Conservation (phyloP, 306 rosid genomes). For the Acacia melanoxylon region DNA sequence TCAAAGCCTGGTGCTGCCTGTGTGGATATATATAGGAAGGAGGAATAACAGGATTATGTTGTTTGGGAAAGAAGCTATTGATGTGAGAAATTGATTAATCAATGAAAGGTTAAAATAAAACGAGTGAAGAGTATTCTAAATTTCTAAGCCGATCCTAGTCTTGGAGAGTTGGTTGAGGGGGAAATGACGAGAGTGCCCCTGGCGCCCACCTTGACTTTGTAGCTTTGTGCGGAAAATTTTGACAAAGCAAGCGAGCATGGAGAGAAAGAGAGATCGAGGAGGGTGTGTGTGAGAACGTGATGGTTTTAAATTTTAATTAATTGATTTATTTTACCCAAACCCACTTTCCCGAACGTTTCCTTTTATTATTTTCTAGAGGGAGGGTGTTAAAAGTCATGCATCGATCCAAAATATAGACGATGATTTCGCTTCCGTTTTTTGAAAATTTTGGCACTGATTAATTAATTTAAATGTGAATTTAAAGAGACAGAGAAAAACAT, state of each 20-base stretch:
- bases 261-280: not conserved
- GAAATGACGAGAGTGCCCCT: conserved; percentile 48
- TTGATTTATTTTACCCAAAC: not conserved
- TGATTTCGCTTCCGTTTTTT: not conserved
- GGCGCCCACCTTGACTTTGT: conserved; percentile 50
- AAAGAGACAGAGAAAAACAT: not conserved
- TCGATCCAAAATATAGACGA: not conserved
- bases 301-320: not conserved
- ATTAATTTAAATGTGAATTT: not conserved
- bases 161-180: conserved; percentile 20
- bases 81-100: not conserved
- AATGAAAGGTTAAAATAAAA: conserved; percentile 4
- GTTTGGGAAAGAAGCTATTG: conserved; percentile 26
- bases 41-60: conserved; percentile 5
- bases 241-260: not conserved
- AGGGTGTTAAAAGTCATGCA: not conserved
- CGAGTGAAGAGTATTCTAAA: conserved; percentile 4
- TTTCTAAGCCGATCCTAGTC: conserved; percentile 31
- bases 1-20: not conserved
- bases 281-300: not conserved
- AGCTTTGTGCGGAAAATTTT: conserved; percentile 2
- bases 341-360: conserved; percentile 33
- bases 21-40: not conserved
- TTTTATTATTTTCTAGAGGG: not conserved
- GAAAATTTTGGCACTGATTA: not conserved